A percentile compares a stretch with the other conserved stretches of the same genome.
Conservation (phyloP, 805 yeast genomes). For the Metschnikowia kunwiensis region DNA sequence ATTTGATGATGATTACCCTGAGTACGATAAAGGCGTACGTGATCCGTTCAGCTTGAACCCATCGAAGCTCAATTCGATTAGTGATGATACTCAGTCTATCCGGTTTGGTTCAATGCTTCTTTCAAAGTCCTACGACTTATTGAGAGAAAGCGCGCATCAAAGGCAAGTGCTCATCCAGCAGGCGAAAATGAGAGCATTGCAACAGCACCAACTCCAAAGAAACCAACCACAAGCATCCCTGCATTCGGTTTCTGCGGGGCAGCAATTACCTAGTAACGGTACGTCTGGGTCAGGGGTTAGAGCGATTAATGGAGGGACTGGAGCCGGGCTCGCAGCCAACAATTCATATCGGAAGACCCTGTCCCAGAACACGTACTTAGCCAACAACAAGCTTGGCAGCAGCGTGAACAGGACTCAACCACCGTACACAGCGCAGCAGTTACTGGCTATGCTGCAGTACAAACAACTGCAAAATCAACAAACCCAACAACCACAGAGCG, state of each 20-base stretch:
- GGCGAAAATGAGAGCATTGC: conserved; percentile 43
- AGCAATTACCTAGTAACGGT: conserved; percentile 6
- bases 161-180: conserved; percentile 51
- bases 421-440: conserved; percentile 10
- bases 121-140: conserved; percentile 78
- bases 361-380: conserved; percentile 5
- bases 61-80: conserved; percentile 73
- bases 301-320: conserved; percentile 2
- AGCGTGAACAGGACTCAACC: conserved; percentile 5
- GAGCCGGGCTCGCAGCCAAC: conserved; percentile 13
- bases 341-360: conserved; percentile 3
- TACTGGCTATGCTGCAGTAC: conserved; percentile 14
- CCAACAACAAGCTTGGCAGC: conserved; percentile 3
- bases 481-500: conserved; percentile 5
- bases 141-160: conserved; percentile 70
- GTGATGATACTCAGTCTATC: conserved; percentile 83
- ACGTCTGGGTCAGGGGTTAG: conserved; percentile 1
- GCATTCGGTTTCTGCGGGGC: conserved; percentile 2
- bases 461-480: conserved; percentile 13
- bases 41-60: conserved; percentile 74
- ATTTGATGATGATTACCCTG: conserved; percentile 57
- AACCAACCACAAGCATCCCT: conserved; percentile 5
- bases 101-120: conserved; percentile 89
- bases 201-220: conserved; percentile 33
- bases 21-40: conserved; percentile 30